Evolutionary conservation across 1,284 basidiomycete genomes (phyloP), one percentile per base, ranked within the genome.

Genomic region (Rhodotorula sp.): DNA sequence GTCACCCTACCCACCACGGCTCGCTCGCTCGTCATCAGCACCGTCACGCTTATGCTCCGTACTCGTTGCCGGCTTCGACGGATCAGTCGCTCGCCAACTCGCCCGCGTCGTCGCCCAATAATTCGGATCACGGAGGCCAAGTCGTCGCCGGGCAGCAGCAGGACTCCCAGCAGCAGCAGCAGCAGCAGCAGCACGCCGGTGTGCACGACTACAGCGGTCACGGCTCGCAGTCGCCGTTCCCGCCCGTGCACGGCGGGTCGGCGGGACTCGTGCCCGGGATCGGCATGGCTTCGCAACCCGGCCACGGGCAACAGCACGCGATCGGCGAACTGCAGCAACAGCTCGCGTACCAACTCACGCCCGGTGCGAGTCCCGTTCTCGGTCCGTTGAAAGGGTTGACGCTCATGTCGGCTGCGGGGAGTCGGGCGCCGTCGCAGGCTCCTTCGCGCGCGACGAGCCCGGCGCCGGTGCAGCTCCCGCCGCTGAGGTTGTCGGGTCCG

Each of bases 301-400:
- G 70, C 1, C 67, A 60, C 49, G 71, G 67, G 8, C 73, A 75
- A 52, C 34, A 56, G 43, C 69, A 71, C 51, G 73, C 70, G 29
- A 73, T 75, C 51, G 70, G 71, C 0, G 69, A 75, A 48, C 69
- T 75, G 2, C 73, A 76, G 52, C 69, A 72, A 62, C 71, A 72
- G 43, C 74, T 83, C 23, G 79, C 75, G 31, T 81, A 81, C 69
- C 70, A 74, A 26, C 56, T 72, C 54, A 81, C 82, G 16, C 81
- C 81, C 3, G 81, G 82, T n/a, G 90, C 90, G 0, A 90, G 88
- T 74, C 92, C 93, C 0, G 93, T 93, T 82, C 85, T 94, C 26
- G 91, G 90, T 0, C 90, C 91, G 6, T 84, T 96, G 80, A 87
- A 89, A 68, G 77, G 77, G 18, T 59, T 78, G 61, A 74, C 72